These are phyloP conservation scores for Agrocybe pediades DNA, from an alignment of 768 basidiomycete species.

Conservation along the genomic window DNA sequence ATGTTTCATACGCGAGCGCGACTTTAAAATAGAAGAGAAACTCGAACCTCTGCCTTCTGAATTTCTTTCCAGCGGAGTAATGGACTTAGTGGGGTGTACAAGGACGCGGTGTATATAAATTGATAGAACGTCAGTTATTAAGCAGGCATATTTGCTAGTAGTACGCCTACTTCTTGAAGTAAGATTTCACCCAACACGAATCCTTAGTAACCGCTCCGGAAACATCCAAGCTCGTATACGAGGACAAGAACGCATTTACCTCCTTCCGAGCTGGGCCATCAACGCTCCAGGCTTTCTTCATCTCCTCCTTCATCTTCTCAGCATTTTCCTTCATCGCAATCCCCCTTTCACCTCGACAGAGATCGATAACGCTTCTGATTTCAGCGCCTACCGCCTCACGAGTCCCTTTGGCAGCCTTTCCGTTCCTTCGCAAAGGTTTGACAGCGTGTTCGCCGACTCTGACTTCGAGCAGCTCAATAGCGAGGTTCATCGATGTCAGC, in stretches of 20 bases:
- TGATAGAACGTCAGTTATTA: too few relatives aligned
- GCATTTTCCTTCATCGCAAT: constrained; percentile 2
- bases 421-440: constrained; percentile 7
- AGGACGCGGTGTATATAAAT: too few relatives aligned
- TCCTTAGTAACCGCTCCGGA: too few relatives aligned
- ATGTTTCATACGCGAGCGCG: too few relatives aligned
- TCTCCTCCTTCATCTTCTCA: not conserved
- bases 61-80: too few relatives aligned
- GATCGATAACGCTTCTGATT: constrained; percentile 4
- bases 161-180: too few relatives aligned
- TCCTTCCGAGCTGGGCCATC: constrained; percentile 3
- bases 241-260: not conserved
- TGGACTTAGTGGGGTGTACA: too few relatives aligned
- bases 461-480: constrained; percentile 8
- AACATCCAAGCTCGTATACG: too few relatives aligned
- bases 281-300: not conserved
- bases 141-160: too few relatives aligned
- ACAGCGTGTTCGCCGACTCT: constrained; percentile 5
- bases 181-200: too few relatives aligned
- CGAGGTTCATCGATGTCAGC: constrained; percentile 6
- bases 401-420: constrained; percentile 3
- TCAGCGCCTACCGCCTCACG: constrained; percentile 9
- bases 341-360: constrained; percentile 1
- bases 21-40: too few relatives aligned
- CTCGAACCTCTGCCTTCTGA: too few relatives aligned